Evolutionary conservation across 306 rosid species (phyloP), one percentile per base, ranked within the genome.

Genomic region (Alnus rubra): DNA sequence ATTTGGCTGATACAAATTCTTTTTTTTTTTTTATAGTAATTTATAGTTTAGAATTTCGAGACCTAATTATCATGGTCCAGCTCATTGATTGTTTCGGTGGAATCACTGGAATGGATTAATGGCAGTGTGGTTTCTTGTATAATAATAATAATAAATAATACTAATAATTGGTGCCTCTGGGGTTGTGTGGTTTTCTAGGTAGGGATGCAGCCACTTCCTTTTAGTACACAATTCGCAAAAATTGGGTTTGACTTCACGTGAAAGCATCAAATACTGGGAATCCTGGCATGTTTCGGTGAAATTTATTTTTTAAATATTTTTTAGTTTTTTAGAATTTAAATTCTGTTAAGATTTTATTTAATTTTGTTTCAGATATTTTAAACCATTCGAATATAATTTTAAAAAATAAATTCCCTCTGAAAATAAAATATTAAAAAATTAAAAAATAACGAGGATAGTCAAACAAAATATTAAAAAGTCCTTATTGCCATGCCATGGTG

Each of bases 241-340:
- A 64, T 51, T 54, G 23, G 49, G 42, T 64, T 59, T 64, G 77
- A 71, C 70, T 77, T 30, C 71, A 45, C 47, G 71, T 33, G 49
- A 45, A 60, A 39, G 59, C 60, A 60, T 35, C 69, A 63, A 62
- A 81, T 23, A 23, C 28, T 23, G 28, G 28, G 28, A 23, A 23
- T 23, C 0, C 28, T 23, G 28, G 28, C 28, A 23, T 23, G 28
- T 23, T 23, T 23, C 28, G 28, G 28, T 23, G 28, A 23, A 23
- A 23, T 23, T 23, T 23, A 23, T 23, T 23, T 23, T 23, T 23
- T 23, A 23, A 23, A 23, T 23, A 23, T 23, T 23, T 23, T 23
- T 23, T 23, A 23, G 28, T 23, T 23, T 23, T 23, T 23, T 23
- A 23, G 28, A 23, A 23, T 23, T 23, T 23, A 23, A 23, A 23